Percentiles rank a stretch among this genome's conserved stretches.
phyloP scores from a whole-genome alignment of 805 yeast genomes.

The Starmera quercuum region DNA sequence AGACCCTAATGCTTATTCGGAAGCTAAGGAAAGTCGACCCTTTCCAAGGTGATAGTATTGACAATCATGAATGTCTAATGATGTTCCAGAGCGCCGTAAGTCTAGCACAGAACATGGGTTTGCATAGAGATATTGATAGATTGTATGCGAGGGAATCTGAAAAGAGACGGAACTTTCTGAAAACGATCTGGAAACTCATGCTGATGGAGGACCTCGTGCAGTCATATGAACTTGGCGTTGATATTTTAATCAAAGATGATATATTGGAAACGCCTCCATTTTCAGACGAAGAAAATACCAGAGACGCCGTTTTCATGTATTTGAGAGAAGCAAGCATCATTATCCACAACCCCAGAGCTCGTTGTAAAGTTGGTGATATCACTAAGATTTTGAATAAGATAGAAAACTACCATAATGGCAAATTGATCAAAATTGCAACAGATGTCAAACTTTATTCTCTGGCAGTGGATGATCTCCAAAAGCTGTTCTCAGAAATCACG shows the following conservation, averaged over 20 bases:
- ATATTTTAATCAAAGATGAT: conserved; percentile 13
- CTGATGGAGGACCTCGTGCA: conserved; percentile 10
- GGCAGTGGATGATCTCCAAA: conserved; percentile 2
- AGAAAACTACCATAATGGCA: conserved; percentile 10
- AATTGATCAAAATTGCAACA: conserved; percentile 4
- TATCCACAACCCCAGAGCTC: too few species aligned
- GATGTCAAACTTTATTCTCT: conserved; percentile 3
- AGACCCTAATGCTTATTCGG: conserved; percentile 11
- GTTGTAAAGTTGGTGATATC: conserved; percentile 10
- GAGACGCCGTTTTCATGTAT: conserved; percentile 3
- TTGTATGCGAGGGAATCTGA: conserved; percentile 7
- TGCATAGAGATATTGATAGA: conserved; percentile 14
- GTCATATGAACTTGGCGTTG: conserved; percentile 15
- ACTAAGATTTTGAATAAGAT: conserved; percentile 6
- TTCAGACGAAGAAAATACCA: neutral
- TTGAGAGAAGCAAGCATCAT: conserved; percentile 8
- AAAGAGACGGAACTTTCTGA: conserved; percentile 2
- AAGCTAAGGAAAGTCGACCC: conserved; percentile 12
- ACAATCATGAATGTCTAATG: conserved; percentile 8
- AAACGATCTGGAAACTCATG: conserved; percentile 12
- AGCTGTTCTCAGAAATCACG: neutral
- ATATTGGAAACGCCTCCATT: conserved; percentile 3
- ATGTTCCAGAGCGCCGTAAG: conserved; percentile 10
- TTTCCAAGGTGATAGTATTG: conserved; percentile 14
- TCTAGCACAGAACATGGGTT: conserved; percentile 18